phyloP scores from a whole-genome alignment of 345 rosid genomes.

The Camelina hispida region DNA sequence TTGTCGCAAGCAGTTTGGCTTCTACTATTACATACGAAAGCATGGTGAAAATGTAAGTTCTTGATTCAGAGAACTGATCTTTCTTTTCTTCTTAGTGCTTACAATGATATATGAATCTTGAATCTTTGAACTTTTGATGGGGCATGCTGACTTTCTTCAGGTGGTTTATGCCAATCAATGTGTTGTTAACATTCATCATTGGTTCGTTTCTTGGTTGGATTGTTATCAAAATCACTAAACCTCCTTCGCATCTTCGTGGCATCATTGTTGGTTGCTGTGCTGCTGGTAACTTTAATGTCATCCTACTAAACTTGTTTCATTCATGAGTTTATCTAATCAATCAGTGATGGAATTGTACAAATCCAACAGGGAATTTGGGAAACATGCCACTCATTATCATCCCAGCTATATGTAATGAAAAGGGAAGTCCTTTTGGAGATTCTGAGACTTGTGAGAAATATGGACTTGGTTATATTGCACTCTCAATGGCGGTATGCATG shows the following conservation, averaged over 20 bases:
- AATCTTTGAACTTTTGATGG: neutral
- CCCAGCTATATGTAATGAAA: conserved; percentile 74
- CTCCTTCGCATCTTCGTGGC: conserved; percentile 55
- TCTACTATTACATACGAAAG: conserved; percentile 57
- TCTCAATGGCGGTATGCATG: conserved; percentile 81
- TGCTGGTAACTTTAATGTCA: conserved; percentile 21
- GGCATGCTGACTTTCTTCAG: conserved; percentile 23
- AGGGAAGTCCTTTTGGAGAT: conserved; percentile 69
- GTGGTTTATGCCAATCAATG: conserved; percentile 71
- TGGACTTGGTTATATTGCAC: conserved; percentile 65
- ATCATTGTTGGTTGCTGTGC: conserved; percentile 42
- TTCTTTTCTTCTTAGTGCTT: neutral
- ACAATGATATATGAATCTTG: neutral
- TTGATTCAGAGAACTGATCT: neutral
- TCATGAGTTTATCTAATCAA: neutral
- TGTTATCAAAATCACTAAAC: conserved; percentile 52
- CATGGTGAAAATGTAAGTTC: conserved; percentile 56
- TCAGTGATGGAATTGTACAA: neutral
- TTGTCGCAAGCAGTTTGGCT: conserved; percentile 56
- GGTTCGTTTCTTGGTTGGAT: conserved; percentile 64
- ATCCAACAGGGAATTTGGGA: conserved; percentile 63
- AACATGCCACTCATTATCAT: conserved; percentile 65
- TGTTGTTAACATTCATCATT: conserved; percentile 56
- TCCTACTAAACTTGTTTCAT: neutral
- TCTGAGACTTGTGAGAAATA: conserved; percentile 51